phyloP scores from a whole-genome alignment of 202 grass and related monocot genomes.

The Elaeis oleifera region DNA sequence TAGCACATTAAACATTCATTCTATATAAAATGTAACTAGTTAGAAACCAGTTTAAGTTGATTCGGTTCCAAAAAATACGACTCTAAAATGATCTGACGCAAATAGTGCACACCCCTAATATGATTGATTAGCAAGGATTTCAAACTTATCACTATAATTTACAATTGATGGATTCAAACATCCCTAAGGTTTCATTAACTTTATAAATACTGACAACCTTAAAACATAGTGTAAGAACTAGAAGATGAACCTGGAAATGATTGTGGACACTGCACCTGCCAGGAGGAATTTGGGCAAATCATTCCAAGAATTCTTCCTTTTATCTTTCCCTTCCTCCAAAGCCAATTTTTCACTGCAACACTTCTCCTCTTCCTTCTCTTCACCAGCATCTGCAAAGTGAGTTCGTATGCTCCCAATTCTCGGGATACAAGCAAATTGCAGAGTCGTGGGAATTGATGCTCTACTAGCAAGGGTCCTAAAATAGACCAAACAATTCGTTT shows the following conservation, averaged over 20 bases:
- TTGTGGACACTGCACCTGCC: constrained; percentile 21
- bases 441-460: neutral
- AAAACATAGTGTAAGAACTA: neutral
- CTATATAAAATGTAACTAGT: too few species aligned
- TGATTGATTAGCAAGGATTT: too few species aligned
- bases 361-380: neutral
- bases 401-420: neutral
- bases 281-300: constrained; percentile 23
- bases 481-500: neutral
- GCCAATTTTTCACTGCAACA: neutral
- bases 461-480: too few species aligned
- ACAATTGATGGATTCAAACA: too few species aligned
- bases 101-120: too few species aligned
- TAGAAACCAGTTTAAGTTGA: too few species aligned
- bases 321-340: neutral
- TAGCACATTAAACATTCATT: too few species aligned
- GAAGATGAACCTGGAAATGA: constrained; percentile 15
- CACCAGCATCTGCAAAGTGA: neutral
- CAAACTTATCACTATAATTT: too few species aligned
- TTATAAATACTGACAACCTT: too few species aligned
- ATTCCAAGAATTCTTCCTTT: constrained; percentile 11
- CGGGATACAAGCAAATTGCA: neutral
- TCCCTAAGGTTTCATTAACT: too few species aligned
- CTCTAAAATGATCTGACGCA: too few species aligned
- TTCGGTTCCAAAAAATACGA: too few species aligned